Evolutionary conservation across 148 eudicot genomes (phyloP).

Genomic region (Rhododendron griersonianum): DNA sequence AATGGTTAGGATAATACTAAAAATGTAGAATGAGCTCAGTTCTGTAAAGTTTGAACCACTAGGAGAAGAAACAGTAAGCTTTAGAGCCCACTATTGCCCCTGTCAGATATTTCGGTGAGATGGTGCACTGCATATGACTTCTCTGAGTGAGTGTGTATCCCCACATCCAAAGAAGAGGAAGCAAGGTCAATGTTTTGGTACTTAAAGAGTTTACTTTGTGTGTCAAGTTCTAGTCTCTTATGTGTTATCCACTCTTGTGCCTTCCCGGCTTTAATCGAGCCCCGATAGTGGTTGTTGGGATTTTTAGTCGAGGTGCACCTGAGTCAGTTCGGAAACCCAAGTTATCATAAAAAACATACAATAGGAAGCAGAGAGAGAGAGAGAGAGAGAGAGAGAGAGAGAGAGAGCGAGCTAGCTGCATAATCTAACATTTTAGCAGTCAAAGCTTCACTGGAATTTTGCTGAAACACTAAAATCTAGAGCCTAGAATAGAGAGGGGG

Average conservation of each 20-base stretch:
- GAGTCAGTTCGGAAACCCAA: background rate
- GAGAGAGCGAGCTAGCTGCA: background rate
- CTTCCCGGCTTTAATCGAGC: background rate
- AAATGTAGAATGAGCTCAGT: background rate
- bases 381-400: slow-evolving; percentile 1
- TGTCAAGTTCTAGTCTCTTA: too few species aligned
- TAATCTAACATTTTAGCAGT: background rate
- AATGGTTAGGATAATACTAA: background rate
- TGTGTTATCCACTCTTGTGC: background rate
- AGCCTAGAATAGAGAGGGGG: background rate
- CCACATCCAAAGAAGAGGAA: background rate
- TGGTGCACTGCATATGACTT: background rate
- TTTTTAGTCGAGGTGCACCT: background rate
- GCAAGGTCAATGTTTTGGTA: background rate
- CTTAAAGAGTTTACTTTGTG: background rate
- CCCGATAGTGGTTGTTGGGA: background rate
- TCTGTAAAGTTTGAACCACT: background rate
- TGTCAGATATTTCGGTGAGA: background rate
- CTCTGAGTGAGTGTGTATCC: background rate
- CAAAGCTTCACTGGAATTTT: background rate
- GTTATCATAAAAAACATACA: background rate
- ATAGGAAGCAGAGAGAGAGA: background rate
- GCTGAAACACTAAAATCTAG: slow-evolving; percentile 7
- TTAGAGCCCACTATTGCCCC: background rate
- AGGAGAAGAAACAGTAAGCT: background rate